Evolutionary conservation across 768 basidiomycete genomes (phyloP), one percentile per base, ranked within the genome.

Genomic region (Amylocystis lapponica): DNA sequence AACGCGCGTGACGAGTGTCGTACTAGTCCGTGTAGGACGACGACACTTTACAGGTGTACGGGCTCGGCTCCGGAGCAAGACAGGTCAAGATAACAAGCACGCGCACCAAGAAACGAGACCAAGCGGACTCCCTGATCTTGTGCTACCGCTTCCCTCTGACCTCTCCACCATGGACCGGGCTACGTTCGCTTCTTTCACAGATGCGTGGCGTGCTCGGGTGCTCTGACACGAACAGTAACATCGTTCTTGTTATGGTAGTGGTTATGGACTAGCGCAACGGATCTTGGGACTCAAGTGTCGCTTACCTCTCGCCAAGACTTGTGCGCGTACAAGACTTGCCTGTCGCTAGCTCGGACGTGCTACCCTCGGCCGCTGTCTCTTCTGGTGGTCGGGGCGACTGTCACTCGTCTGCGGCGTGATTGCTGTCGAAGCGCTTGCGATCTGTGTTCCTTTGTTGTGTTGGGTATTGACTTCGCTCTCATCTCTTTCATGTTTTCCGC

Each of bases 271-370:
- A 53, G 41, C 47, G 61, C 62, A 62, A 56, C 66, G 57, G 65
- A 61, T 59, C 54, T 36, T 59, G 57, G 66, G 64, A 61, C 53
- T 56, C 55, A 50, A 61, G 60, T 31, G 63, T 57, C 63, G 61
- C 67, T 65, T 63, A 65, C 50, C 50, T 48, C 47, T 50, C 63
- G 63, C 51, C 63, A 52, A 60, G 64, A 62, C 55, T 58, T 52
- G 48, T 62, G 68, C 66, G 66, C 65, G 68, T 69, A 66, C 66
- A 70, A 66, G 63, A 67, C 67, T 68, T 65, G 63, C 71, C 75
- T 77, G 75, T 74, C 69, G 70, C 54, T 53, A 60, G 69, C 67
- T 70, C 68, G 72, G 71, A 71, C 63, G 70, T 63, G 63, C 62
- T 62, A 57, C 57, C 64, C 63, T 69, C 64, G 57, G 60, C 64